A percentile compares a stretch with the other conserved stretches of the same genome.
phyloP scores from a whole-genome alignment of 306 rosid species.

The Ziziphus jujuba region DNA sequence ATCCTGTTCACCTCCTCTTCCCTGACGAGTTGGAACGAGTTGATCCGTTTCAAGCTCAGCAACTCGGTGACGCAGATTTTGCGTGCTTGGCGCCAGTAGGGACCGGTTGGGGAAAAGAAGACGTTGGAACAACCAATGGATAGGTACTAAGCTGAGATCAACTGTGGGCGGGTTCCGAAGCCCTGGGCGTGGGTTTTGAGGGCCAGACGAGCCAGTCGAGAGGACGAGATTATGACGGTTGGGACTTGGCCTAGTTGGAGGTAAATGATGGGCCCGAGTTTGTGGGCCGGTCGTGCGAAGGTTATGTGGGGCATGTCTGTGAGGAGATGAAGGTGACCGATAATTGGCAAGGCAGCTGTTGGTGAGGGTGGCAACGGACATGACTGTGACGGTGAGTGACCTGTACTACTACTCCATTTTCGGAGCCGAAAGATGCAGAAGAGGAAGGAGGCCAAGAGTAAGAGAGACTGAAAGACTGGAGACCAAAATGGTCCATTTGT shows the following conservation, averaged over 20 bases:
- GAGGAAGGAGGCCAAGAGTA: too few species aligned
- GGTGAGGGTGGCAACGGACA: slow-evolving; percentile 33
- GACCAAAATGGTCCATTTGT: too few species aligned
- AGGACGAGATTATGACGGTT: slow-evolving; percentile 32
- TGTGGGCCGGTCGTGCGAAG: slow-evolving; percentile 16
- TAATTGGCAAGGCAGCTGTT: slow-evolving; percentile 26
- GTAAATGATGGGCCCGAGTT: slow-evolving; percentile 38
- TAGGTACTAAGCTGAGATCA: slow-evolving; percentile 36
- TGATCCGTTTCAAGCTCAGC: too few species aligned
- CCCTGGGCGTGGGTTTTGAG: slow-evolving; percentile 40
- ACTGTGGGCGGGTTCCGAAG: slow-evolving; percentile 37
- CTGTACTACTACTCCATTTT: background rate
- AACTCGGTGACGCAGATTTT: too few species aligned
- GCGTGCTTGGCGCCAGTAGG: too few species aligned
- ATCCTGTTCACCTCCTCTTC: too few species aligned
- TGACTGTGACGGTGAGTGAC: background rate
- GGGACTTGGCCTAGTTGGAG: slow-evolving; percentile 43
- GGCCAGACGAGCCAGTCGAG: slow-evolving; percentile 29
- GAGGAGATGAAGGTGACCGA: slow-evolving; percentile 46
- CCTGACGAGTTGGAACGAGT: too few species aligned
- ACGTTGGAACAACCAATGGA: slow-evolving; percentile 44
- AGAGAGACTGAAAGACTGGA: too few species aligned
- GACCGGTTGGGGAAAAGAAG: slow-evolving; percentile 43
- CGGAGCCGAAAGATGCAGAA: too few species aligned
- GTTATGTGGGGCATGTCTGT: slow-evolving; percentile 28